Base-by-base conservation (phyloP, 352 stramenopile genomes). In the Peronosclerospora sorghi region DNA sequence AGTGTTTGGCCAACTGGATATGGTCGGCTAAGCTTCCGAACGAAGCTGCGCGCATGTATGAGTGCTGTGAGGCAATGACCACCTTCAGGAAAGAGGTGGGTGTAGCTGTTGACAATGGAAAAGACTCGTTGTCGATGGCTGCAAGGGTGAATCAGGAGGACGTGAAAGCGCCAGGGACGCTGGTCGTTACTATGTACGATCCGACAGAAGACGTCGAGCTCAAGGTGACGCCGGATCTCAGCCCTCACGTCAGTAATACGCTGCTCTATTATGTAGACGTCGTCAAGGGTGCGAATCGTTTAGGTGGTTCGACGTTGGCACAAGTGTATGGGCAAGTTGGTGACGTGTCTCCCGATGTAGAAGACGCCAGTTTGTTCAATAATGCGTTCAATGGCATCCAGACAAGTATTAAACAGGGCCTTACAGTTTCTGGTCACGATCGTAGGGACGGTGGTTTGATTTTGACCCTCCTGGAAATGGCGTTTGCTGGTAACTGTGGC, bases 91-190 rank as follows among this genome's bases (percentile, higher is more conserved):
- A 97, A 45, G 70, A 88, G 41, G 66, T 98, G 34, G 94, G 92
- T n/a, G 84, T 98, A 14, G 84, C 94, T 26, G 96, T 99, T 47
- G 96, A 99, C 54, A 96, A 96, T 44, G 96, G 96, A 32, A 99
- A 99, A 71, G 96, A 99, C 66, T 99, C 95, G 30, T 72, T 99
- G 28, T 98, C 94, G 35, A 99, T 99, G 96, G 96, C 96, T 26
- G 96, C 95, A 32, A 85, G 89, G 65, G 79, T 88, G 0, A 75
- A 87, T 50, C 83, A 94, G 21, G 86, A 98, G 62, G 80, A 98
- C 27, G 96, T 99, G 19, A 99, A 99, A 74, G 93, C 95, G 8
- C 96, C 96, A 8, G 95, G 96, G 34, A 97, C 97, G 39, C 68
- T 99, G 12, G 95, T 96, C 2, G 85, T 99, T 45, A 98, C 95